These are phyloP conservation scores for Ogataea degrootiae DNA, from an alignment of 805 yeast genomes.

Conservation along the genomic window DNA sequence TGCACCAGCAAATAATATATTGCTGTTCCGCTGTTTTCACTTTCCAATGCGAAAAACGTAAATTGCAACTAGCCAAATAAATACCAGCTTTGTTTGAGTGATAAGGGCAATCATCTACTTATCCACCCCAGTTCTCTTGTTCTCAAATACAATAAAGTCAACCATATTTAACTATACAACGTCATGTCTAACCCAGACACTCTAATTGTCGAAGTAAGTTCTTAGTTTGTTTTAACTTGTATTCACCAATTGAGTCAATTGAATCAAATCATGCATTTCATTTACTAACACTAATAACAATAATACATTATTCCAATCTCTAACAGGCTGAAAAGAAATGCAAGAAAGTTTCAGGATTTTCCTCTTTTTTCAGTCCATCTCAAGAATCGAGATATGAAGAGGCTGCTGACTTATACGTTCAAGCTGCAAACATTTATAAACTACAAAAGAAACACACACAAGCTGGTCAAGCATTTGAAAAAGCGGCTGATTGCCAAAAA, in stretches of 20 bases:
- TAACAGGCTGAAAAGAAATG: conserved; percentile 64
- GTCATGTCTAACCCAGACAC: conserved; percentile 32
- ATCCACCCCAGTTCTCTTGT: too few species aligned
- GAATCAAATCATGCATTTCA: not conserved
- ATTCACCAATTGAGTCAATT: too few species aligned
- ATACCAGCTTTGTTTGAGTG: too few species aligned
- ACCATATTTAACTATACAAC: too few species aligned
- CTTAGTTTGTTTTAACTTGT: not conserved
- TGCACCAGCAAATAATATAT: too few species aligned
- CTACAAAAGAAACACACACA: conserved; percentile 63
- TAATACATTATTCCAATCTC: not conserved
- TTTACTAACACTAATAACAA: conserved; percentile 1
- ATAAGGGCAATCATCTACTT: too few species aligned
- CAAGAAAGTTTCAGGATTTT: conserved; percentile 62
- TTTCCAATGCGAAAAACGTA: too few species aligned
- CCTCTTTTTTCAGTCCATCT: conserved; percentile 63
- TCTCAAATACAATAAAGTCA: too few species aligned
- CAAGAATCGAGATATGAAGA: conserved; percentile 71
- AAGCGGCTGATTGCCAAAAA: conserved; percentile 77
- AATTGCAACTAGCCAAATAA: too few species aligned
- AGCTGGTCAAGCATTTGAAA: conserved; percentile 82
- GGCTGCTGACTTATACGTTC: conserved; percentile 83
- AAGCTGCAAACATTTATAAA: conserved; percentile 90
- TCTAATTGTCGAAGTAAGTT: conserved; percentile 30
- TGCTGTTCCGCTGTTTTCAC: too few species aligned